Evolutionary conservation across 345 rosid species (phyloP), one percentile per base, ranked within the genome.

Genomic region (Eucalyptus cloeziana): DNA sequence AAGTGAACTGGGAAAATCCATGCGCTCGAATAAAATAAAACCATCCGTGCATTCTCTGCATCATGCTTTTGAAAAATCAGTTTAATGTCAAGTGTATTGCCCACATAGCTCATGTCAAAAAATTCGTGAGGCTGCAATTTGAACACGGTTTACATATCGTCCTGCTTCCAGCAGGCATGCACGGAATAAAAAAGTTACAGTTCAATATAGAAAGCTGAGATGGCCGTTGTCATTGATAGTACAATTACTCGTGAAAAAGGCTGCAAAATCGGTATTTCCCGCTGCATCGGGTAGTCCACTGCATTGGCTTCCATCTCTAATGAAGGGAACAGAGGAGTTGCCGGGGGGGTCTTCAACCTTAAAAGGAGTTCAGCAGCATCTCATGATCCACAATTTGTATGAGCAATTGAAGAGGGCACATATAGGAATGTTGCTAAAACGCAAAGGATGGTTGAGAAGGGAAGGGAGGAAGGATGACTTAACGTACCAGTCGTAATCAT

Each of bases 311-410:
- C 97, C 97, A 94, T 93, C 91, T 95, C 97, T 19, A 95, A 88
- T 22, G 96, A 95, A 31, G 95, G 96, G 88, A 95, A 95, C 56
- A 95, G 90, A 45, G 97, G 97, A 87, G 97, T 95, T 6, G 96
- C 97, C 5, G 97, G 97, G 24, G 97, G 97, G 11, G 96, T 95
- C 90, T 93, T 95, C 85, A 95, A 89, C 97, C 97, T 95, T 76
- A 47, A 62, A 45, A 16, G 19, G 16, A 64, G 37, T 24, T 25
- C 22, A 64, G 13, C 21, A 19, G 40, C 56, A 31, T 60, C 49
- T 58, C 50, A 51, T 40, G 64, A 40, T 40, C 85, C 47, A 76
- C 44, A 40, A 76, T 76, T 40, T 37, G 85, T 76, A 40, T 21
- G 85, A 76, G 30, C 85, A 76, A 76, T 40, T 76, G 30, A 40